Conservation (phyloP, 306 rosid genomes). For the Medicago truncatula region MtrunA17r5.0-ANR NC_053046.1:5551501-5552000, state of each 20-base stretch:
- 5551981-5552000: too few species aligned
- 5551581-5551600: neutral
- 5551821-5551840: constrained; percentile 83
- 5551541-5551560: constrained; percentile 78
- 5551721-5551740: constrained; percentile 87
- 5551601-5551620: too few species aligned
- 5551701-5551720: neutral
- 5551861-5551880: constrained; percentile 63
- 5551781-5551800: constrained; percentile 81
- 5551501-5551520: constrained; percentile 75
- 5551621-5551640: too few species aligned
- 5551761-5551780: constrained; percentile 92
- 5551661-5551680: too few species aligned
- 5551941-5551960: too few species aligned
- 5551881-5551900: constrained; percentile 6
- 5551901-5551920: constrained; percentile 4
- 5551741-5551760: constrained; percentile 96
- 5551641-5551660: too few species aligned
- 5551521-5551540: constrained; percentile 95
- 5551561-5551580: constrained; percentile 80
- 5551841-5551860: constrained; percentile 56
- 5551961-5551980: too few species aligned
- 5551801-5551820: constrained; percentile 81
- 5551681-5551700: neutral
- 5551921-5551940: too few species aligned